Base-by-base conservation (phyloP, 768 basidiomycete genomes). In the Tylopilus sp. region DNA sequence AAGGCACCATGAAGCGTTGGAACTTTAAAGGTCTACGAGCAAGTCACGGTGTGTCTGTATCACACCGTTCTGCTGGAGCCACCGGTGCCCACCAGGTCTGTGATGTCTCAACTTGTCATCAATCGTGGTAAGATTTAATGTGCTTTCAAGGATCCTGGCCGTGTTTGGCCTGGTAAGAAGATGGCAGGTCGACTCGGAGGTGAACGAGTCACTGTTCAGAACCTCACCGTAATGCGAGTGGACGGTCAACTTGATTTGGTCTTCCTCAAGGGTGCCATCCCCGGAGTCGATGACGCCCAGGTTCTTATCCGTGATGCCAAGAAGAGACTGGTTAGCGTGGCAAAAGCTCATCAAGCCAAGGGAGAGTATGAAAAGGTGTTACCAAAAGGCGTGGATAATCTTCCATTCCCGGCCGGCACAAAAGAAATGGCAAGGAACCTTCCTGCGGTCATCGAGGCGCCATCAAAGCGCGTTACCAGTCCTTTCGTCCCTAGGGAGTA, bases 1-100 rank as follows among this genome's bases (percentile, higher is more conserved):
- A 92, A 58, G 97, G 97, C 63, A 85, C 81, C 26, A 99, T 99
- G 97, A 99, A 98, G 69, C 79, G 92, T 43, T 94, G 92, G 85
- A 86, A 87, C 30, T 98, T 96, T 74, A 82, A 86, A 63, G 97
- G 97, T 71, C 73, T 94, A 28, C 82, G 85, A 42, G 95, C 93
- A 2, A 91, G 92, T 72, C 97, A 99, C 68, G 97, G 97, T 86
- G 90, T 92, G 43, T 98, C 97, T 55, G 67, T 94, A 58, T 92
- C 92, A 10, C 97, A 98, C 77, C 87, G 97, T 65, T 87, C 88
- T 10, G 83, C 87, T 24, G 97, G 97, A 63, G 89, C 94, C 8
- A 95, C 90, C 9, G 97, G 97, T 71, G 89, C 89, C 62, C 92
- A 96, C 69, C 96, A 98, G 78, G 95, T 93, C 58, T 55, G 78